A percentile compares a stretch with the other conserved stretches of the same genome.
These are phyloP conservation scores for Hypoxylon lenormandii DNA, from an alignment of 495 filamentous ascomycete species.

Conservation along the genomic window DNA sequence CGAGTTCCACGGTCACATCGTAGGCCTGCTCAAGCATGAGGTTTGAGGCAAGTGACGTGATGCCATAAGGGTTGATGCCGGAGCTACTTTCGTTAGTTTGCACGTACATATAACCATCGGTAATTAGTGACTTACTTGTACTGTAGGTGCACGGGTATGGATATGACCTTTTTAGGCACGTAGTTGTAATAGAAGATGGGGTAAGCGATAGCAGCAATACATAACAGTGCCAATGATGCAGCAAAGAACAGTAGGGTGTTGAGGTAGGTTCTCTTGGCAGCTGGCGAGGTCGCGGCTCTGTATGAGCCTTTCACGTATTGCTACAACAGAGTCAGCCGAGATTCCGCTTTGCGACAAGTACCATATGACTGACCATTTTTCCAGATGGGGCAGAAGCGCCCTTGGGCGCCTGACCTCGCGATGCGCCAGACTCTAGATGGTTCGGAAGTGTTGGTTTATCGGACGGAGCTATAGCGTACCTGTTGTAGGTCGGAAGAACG, in stretches of 20 bases:
- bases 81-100: constrained; percentile 43
- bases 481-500: constrained; percentile 14
- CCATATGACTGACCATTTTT: constrained; percentile 36
- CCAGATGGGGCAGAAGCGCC: constrained; percentile 22
- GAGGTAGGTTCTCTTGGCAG: constrained; percentile 77
- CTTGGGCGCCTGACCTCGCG: constrained; percentile 14
- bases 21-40: constrained; percentile 70
- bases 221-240: constrained; percentile 69
- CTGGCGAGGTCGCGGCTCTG: constrained; percentile 70
- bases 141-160: constrained; percentile 79
- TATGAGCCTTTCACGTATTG: constrained; percentile 56
- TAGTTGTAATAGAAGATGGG: constrained; percentile 82
- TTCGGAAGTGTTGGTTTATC: neutral
- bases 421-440: constrained; percentile 6
- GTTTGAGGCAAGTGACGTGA: constrained; percentile 57
- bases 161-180: constrained; percentile 76
- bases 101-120: neutral
- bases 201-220: constrained; percentile 75
- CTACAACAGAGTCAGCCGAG: constrained; percentile 2
- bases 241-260: constrained; percentile 72
- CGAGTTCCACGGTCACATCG: constrained; percentile 70
- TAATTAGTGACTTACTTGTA: constrained; percentile 70
- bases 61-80: constrained; percentile 65
- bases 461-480: constrained; percentile 11
- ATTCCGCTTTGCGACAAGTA: neutral